Percentiles rank a stretch among this genome's conserved stretches.
Conservation (phyloP, 495 filamentous ascomycete species). For the Annulohypoxylon nitens region DNA sequence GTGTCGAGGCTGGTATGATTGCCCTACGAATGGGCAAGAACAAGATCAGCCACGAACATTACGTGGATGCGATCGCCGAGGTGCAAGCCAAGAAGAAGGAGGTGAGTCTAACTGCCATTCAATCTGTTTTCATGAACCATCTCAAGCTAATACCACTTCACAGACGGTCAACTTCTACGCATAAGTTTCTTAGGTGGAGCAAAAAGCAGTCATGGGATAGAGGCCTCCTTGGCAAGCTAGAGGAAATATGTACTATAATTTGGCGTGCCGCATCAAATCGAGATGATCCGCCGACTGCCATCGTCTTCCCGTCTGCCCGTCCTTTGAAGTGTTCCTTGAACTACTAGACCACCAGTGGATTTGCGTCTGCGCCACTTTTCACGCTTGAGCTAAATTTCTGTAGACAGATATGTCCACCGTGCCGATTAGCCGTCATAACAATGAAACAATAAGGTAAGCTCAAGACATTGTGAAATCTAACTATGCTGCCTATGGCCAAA, state of each 20-base stretch:
- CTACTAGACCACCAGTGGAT: background rate
- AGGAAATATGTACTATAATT: conserved; percentile 43
- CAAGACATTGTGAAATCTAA: background rate
- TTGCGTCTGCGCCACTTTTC: background rate
- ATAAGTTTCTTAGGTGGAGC: conserved; percentile 61
- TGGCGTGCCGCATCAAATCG: conserved; percentile 21
- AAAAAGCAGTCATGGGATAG: conserved; percentile 37
- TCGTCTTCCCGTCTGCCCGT: background rate
- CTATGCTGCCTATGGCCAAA: background rate
- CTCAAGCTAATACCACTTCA: conserved; percentile 47
- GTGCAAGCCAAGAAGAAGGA: conserved; percentile 99
- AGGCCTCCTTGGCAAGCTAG: conserved; percentile 15
- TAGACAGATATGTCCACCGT: background rate
- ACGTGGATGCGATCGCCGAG: conserved; percentile 97
- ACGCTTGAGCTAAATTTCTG: background rate
- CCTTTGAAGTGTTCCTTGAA: background rate
- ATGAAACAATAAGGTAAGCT: background rate
- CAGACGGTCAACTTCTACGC: conserved; percentile 73
- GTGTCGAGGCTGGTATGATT: conserved; percentile 99
- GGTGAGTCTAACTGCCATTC: conserved; percentile 57
- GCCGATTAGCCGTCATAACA: background rate
- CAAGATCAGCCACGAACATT: conserved; percentile 98
- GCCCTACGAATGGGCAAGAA: conserved; percentile 89
- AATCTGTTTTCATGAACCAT: background rate
- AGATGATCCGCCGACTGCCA: conserved; percentile 20